Percentiles rank a stretch among this genome's conserved stretches.
These are phyloP conservation scores for Gossypium bickii DNA, from an alignment of 345 rosid species.

Conservation along the genomic window DNA sequence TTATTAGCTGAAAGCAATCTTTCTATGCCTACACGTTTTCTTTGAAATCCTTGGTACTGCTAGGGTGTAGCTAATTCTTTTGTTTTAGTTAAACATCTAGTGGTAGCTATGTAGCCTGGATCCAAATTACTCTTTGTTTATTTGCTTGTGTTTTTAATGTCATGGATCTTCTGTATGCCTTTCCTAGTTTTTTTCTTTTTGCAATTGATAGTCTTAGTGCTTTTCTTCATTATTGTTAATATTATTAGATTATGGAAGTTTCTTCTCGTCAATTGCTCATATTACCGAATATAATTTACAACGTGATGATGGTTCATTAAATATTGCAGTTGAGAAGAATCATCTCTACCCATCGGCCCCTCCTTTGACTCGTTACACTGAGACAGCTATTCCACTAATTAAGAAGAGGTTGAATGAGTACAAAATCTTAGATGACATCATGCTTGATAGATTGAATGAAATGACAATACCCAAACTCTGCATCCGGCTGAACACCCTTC, in stretches of 20 bases:
- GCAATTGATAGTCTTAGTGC: neutral
- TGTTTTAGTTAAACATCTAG: neutral
- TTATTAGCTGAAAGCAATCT: constrained; percentile 8
- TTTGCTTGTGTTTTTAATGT: neutral
- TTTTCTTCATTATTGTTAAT: neutral
- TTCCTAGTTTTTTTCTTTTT: neutral
- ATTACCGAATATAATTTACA: neutral
- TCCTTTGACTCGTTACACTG: constrained; percentile 88
- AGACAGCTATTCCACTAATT: constrained; percentile 50
- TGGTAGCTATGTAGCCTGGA: neutral
- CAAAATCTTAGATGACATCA: constrained; percentile 42
- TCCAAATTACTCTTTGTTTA: neutral
- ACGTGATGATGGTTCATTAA: constrained; percentile 19
- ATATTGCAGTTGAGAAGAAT: constrained; percentile 70
- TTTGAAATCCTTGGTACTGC: constrained; percentile 3
- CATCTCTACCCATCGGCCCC: constrained; percentile 75
- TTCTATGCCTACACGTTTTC: neutral
- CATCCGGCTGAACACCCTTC: constrained; percentile 82
- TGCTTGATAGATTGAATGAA: constrained; percentile 49
- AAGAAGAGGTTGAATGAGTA: constrained; percentile 57
- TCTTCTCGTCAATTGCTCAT: neutral
- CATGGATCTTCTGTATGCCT: neutral
- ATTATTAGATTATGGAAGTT: neutral
- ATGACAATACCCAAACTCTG: constrained; percentile 77
- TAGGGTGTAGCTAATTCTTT: neutral